phyloP scores from a whole-genome alignment of 345 rosid genomes.

The Microthlaspi erraticum region DNA sequence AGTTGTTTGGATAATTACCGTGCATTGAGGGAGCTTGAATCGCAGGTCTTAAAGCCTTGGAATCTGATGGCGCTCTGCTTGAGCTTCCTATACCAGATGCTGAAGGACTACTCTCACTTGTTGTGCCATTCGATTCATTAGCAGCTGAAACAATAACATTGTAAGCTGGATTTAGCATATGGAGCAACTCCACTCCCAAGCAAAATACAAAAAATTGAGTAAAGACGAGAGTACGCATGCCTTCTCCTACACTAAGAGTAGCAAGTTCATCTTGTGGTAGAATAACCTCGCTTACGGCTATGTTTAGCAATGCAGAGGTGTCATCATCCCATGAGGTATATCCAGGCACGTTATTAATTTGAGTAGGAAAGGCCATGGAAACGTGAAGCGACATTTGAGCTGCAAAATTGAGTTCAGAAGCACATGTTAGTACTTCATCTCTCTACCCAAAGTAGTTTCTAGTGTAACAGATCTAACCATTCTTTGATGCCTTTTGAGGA shows the following conservation, averaged over 20 bases:
- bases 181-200: conserved; percentile 1
- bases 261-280: conserved; percentile 37
- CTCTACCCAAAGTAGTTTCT: conserved; percentile 24
- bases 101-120: conserved; percentile 58
- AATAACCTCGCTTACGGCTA: conserved; percentile 33
- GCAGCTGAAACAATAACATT: conserved; percentile 37
- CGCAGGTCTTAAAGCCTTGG: conserved; percentile 16
- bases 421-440: background rate
- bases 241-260: conserved; percentile 36
- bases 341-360: conserved; percentile 48
- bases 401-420: conserved; percentile 39
- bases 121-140: conserved; percentile 43
- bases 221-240: conserved; percentile 27
- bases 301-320: conserved; percentile 54
- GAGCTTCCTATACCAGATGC: conserved; percentile 49
- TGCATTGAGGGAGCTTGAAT: conserved; percentile 39
- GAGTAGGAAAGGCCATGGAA: conserved; percentile 55
- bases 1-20: conserved; percentile 29
- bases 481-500: conserved; percentile 89
- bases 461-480: conserved; percentile 47
- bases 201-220: conserved; percentile 4
- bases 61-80: conserved; percentile 38
- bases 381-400: conserved; percentile 58
- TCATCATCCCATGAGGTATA: conserved; percentile 55
- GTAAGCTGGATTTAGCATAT: conserved; percentile 2